These are phyloP conservation scores for Irpex sp. DNA, from an alignment of 1,284 basidiomycete genomes.

Conservation along the genomic window DNA sequence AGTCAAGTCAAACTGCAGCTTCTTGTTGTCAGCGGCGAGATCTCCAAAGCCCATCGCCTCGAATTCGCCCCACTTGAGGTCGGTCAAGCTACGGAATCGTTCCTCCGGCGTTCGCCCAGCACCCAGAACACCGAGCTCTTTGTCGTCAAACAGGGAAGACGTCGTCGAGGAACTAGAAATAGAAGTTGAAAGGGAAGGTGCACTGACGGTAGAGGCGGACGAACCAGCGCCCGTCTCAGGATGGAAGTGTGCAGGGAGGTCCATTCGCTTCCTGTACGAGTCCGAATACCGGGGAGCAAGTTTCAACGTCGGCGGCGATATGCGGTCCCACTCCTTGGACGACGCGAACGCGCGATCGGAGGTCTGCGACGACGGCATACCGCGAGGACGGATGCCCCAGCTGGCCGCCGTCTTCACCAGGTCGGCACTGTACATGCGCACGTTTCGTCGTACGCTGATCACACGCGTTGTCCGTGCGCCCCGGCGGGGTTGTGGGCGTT, in stretches of 20 bases:
- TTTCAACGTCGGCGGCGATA: conserved; percentile 57
- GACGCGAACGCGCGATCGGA: conserved; percentile 41
- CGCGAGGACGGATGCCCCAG: conserved; percentile 54
- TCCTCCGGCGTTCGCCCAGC: conserved; percentile 46
- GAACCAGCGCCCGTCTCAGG: conserved; percentile 41
- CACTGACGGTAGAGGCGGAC: conserved; percentile 20
- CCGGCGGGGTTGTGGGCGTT: conserved; percentile 54
- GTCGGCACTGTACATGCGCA: conserved; percentile 79
- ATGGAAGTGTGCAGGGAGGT: conserved; percentile 53
- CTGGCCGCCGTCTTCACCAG: conserved; percentile 68
- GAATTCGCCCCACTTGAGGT: conserved; percentile 87
- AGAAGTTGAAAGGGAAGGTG: conserved; percentile 27
- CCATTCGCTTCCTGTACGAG: conserved; percentile 68
- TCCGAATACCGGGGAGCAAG: conserved; percentile 62
- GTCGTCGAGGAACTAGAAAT: conserved; percentile 28
- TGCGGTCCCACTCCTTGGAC: conserved; percentile 73
- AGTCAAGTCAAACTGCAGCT: conserved; percentile 82
- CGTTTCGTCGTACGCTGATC: conserved; percentile 71
- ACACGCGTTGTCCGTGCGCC: conserved; percentile 73
- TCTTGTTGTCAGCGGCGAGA: conserved; percentile 51
- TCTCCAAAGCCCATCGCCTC: conserved; percentile 76
- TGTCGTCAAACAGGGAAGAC: conserved; percentile 30
- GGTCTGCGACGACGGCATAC: conserved; percentile 19
- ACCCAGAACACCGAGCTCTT: conserved; percentile 25
- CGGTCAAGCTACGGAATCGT: conserved; percentile 75